Percentiles rank a stretch among this genome's conserved stretches.
phyloP scores from a whole-genome alignment of 1,139 yeast genomes.

The Diutina siamensis region DNA sequence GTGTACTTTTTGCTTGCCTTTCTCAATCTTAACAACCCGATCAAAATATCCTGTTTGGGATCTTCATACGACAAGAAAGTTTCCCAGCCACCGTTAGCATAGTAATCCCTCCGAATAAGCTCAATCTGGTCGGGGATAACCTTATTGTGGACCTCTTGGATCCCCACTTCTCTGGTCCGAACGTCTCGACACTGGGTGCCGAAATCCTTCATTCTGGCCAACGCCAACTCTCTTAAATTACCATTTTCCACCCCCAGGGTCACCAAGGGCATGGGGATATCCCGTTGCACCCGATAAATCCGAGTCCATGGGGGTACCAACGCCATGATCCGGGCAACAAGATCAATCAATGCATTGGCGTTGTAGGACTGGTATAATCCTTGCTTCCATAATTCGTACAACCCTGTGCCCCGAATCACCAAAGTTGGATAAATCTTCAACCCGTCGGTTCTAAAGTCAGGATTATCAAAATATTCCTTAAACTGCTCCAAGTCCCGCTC shows the following conservation, averaged over 20 bases:
- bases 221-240: conserved; percentile 84
- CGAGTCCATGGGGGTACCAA: conserved; percentile 99
- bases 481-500: conserved; percentile 95
- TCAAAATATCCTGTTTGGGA: conserved; percentile 90
- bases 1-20: conserved; percentile 85
- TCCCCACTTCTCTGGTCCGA: conserved; percentile 98
- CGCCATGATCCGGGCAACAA: conserved; percentile 91
- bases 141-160: conserved; percentile 95
- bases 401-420: conserved; percentile 95
- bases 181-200: conserved; percentile 95
- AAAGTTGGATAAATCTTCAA: conserved; percentile 89
- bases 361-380: conserved; percentile 91
- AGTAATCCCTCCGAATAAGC: conserved; percentile 86
- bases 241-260: conserved; percentile 98
- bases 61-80: conserved; percentile 94
- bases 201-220: conserved; percentile 96
- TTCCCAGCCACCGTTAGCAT: conserved; percentile 99
- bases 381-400: conserved; percentile 94
- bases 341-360: conserved; percentile 86
- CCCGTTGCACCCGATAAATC: conserved; percentile 95
- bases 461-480: conserved; percentile 91
- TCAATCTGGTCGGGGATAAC: conserved; percentile 97
- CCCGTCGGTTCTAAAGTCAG: conserved; percentile 95
- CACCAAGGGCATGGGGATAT: conserved; percentile 98
- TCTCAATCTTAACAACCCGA: conserved; percentile 81